These are phyloP conservation scores for Pelargonium exstipulatum DNA, from an alignment of 441 rosid genomes.

Conservation along the genomic window DNA sequence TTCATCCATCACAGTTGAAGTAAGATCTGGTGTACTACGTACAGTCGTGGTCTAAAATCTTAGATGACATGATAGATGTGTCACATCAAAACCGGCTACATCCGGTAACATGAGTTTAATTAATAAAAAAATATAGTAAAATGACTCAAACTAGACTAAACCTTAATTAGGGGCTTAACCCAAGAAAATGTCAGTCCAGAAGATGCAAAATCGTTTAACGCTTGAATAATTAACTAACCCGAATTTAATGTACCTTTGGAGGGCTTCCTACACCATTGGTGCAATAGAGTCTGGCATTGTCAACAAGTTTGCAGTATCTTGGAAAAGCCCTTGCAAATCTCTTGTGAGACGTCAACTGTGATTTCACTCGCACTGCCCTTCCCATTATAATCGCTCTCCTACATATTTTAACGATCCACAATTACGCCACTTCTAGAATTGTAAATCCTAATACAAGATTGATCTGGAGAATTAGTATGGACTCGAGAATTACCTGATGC, in stretches of 20 bases:
- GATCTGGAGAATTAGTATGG: too few relatives aligned
- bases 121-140: too few relatives aligned
- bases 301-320: conserved; percentile 59
- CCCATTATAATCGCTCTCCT: conserved; percentile 72
- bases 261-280: conserved; percentile 57
- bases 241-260: conserved; percentile 40
- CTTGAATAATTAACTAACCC: neutral
- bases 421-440: too few relatives aligned
- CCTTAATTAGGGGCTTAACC: too few relatives aligned
- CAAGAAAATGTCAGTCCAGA: too few relatives aligned
- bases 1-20: neutral
- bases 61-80: too few relatives aligned
- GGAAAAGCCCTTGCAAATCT: conserved; percentile 66
- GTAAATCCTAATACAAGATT: too few relatives aligned
- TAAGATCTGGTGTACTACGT: too few relatives aligned
- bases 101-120: too few relatives aligned
- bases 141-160: too few relatives aligned
- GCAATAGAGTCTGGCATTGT: conserved; percentile 65
- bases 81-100: too few relatives aligned
- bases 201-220: neutral
- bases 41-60: too few relatives aligned
- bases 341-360: conserved; percentile 72
- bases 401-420: neutral
- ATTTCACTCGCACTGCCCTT: conserved; percentile 71
- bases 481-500: conserved; percentile 49